Conservation (phyloP, 73 alveolate genomes). For the Tetrahymena elliotti region DNA sequence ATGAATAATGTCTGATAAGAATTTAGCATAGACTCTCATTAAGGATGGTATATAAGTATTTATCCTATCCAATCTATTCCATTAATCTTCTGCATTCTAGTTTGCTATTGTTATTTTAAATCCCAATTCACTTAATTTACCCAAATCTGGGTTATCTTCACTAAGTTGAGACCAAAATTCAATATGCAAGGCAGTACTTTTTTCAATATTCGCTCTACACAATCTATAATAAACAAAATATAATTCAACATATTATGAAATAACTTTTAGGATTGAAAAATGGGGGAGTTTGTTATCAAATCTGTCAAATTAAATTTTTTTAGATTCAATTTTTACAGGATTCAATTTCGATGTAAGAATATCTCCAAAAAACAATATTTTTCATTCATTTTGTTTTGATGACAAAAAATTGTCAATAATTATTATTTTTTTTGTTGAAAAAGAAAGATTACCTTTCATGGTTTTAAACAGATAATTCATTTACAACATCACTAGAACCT, state of each 20-base stretch:
- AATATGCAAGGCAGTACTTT: slow-evolving; percentile 19
- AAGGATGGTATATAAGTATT: slow-evolving; percentile 35
- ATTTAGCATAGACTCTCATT: slow-evolving; percentile 33
- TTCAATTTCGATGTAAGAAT: too few relatives aligned
- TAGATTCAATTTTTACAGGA: too few relatives aligned
- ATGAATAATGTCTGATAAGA: slow-evolving; percentile 18
- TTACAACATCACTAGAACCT: background rate
- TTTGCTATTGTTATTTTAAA: slow-evolving; percentile 21
- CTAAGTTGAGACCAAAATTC: slow-evolving; percentile 43
- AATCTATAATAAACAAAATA: background rate
- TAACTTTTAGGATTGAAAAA: too few relatives aligned
- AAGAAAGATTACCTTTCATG: background rate
- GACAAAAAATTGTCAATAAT: too few relatives aligned
- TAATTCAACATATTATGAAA: too few relatives aligned
- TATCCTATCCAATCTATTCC: slow-evolving; percentile 18
- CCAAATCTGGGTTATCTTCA: slow-evolving; percentile 40
- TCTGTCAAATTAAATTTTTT: too few relatives aligned
- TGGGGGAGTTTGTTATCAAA: too few relatives aligned
- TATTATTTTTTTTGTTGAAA: too few relatives aligned
- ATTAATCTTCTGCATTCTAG: slow-evolving; percentile 16
- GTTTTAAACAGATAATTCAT: background rate
- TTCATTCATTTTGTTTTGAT: too few relatives aligned
- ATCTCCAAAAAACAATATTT: too few relatives aligned
- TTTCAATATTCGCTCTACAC: slow-evolving; percentile 9
- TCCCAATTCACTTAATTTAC: slow-evolving; percentile 36